Conservation (phyloP, 1,284 basidiomycete genomes). For the Ganoderma resinaceum region DNA sequence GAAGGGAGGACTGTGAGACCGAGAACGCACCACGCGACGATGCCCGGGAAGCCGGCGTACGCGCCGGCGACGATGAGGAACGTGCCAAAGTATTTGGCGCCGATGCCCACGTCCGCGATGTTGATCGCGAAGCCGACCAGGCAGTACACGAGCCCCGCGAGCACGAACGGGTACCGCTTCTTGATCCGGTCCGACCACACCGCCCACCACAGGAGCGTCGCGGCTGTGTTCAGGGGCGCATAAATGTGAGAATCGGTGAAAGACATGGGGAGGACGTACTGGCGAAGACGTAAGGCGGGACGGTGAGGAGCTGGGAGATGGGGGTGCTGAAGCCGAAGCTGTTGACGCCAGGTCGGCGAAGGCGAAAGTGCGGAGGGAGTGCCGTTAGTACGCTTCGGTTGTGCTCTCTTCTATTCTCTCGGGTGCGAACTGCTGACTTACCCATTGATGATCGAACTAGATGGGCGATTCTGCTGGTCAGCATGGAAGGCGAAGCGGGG, state of each 20-base stretch:
- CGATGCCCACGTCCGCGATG: slow-evolving; percentile 54
- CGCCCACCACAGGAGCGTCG: slow-evolving; percentile 58
- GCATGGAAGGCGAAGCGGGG: background rate
- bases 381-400: background rate
- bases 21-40: slow-evolving; percentile 65
- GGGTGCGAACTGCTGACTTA: slow-evolving; percentile 35
- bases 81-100: slow-evolving; percentile 71
- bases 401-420: background rate
- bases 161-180: slow-evolving; percentile 67
- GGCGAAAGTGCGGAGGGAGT: background rate
- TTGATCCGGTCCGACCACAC: slow-evolving; percentile 64
- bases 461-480: background rate
- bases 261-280: slow-evolving; percentile 46
- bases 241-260: background rate
- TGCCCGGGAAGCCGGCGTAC: slow-evolving; percentile 67
- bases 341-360: background rate
- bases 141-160: slow-evolving; percentile 58
- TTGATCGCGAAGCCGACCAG: slow-evolving; percentile 73
- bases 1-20: background rate
- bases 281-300: slow-evolving; percentile 72
- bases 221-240: slow-evolving; percentile 46
- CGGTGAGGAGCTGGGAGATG: slow-evolving; percentile 70
- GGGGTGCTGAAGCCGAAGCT: slow-evolving; percentile 65
- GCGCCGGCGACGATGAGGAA: slow-evolving; percentile 67
- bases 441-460: slow-evolving; percentile 68